Evolutionary conservation across 2,329 filamentous ascomycete genomes (phyloP).

Genomic region (Epichloe baconii): DNA sequence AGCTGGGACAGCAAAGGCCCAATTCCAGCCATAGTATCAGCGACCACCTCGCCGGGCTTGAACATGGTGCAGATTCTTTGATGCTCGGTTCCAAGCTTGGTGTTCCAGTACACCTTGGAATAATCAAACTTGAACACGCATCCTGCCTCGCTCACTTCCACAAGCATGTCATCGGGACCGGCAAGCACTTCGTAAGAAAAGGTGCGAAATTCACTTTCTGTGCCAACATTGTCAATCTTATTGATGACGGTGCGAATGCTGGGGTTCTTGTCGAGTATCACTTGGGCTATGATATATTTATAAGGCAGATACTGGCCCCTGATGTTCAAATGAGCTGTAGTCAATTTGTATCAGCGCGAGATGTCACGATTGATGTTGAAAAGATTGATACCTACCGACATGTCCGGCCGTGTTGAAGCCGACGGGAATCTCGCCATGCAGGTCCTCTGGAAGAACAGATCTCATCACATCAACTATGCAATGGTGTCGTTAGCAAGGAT

Average conservation of each 20-base stretch:
- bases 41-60: conserved; percentile 73
- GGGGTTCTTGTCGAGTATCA: conserved; percentile 82
- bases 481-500: neutral
- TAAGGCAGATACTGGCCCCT: conserved; percentile 72
- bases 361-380: neutral
- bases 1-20: conserved; percentile 83
- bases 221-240: conserved; percentile 81
- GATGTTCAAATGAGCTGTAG: conserved; percentile 74
- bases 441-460: conserved; percentile 66
- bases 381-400: conserved; percentile 45
- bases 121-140: conserved; percentile 93
- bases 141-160: conserved; percentile 67
- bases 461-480: conserved; percentile 63
- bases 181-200: conserved; percentile 85
- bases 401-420: conserved; percentile 87
- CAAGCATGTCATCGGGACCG: conserved; percentile 70
- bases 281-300: conserved; percentile 71
- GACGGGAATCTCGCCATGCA: conserved; percentile 67
- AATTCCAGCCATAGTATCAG: conserved; percentile 94
- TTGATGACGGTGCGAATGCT: conserved; percentile 82
- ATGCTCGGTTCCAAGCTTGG: conserved; percentile 79
- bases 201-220: conserved; percentile 75
- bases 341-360: conserved; percentile 1
- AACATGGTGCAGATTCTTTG: conserved; percentile 65
- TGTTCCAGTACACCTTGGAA: conserved; percentile 97